These are phyloP conservation scores for Litchi chinensis DNA, from an alignment of 345 rosid species.

Conservation along the genomic window DNA sequence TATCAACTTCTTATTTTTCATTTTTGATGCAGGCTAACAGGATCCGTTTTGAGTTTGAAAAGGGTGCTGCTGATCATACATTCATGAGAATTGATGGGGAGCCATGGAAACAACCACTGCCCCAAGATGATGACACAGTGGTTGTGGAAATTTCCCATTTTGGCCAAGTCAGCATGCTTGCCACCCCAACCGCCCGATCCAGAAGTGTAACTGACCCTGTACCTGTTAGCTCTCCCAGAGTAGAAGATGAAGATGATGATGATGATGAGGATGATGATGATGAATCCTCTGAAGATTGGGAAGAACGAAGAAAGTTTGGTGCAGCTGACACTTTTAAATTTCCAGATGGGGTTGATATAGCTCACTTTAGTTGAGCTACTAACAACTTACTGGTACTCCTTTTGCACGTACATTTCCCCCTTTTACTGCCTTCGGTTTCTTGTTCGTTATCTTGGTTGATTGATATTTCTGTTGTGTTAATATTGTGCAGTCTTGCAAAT, in stretches of 20 bases:
- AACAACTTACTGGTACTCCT: not conserved
- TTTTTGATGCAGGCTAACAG: slow-evolving; percentile 46
- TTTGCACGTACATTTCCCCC: not conserved
- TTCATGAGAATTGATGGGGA: slow-evolving; percentile 83
- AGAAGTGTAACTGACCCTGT: slow-evolving; percentile 47
- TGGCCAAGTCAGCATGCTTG: slow-evolving; percentile 68
- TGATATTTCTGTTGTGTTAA: not conserved
- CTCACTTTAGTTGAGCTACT: slow-evolving; percentile 45
- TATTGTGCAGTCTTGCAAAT: not conserved
- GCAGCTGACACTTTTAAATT: slow-evolving; percentile 62
- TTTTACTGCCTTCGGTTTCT: not conserved
- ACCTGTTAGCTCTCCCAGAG: slow-evolving; percentile 18
- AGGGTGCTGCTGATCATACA: slow-evolving; percentile 58
- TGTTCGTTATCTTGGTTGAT: not conserved
- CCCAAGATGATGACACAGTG: slow-evolving; percentile 56
- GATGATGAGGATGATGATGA: slow-evolving; percentile 35
- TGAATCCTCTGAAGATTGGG: slow-evolving; percentile 38
- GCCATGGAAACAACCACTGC: slow-evolving; percentile 83
- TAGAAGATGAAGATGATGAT: slow-evolving; percentile 16
- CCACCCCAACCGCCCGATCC: slow-evolving; percentile 50
- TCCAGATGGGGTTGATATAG: slow-evolving; percentile 51
- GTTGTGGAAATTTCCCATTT: slow-evolving; percentile 63
- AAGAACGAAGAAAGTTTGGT: slow-evolving; percentile 64
- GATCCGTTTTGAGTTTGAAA: slow-evolving; percentile 60
- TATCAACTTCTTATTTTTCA: not conserved